phyloP scores from a whole-genome alignment of 2,329 filamentous ascomycete genomes.

The Shiraia sp. region DNA sequence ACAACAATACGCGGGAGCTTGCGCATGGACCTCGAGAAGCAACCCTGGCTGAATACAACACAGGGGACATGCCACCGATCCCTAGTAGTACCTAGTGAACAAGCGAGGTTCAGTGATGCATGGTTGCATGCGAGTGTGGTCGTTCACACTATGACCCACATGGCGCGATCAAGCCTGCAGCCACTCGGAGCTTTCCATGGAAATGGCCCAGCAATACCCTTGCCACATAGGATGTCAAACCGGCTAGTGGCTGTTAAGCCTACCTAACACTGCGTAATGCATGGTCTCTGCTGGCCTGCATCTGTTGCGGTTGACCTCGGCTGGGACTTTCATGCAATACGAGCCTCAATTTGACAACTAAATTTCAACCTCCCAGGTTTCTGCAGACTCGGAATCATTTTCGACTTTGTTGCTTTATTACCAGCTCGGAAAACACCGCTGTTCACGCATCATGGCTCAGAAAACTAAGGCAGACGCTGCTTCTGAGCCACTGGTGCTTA shows the following conservation, averaged over 20 bases:
- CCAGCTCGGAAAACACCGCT: constrained; percentile 1
- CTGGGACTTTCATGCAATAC: constrained; percentile 12
- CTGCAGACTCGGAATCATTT: constrained; percentile 1
- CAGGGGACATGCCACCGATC: constrained; percentile 24
- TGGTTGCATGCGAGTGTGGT: constrained; percentile 17
- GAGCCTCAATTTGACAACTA: constrained; percentile 8
- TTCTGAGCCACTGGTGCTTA: constrained; percentile 32
- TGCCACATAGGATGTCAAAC: constrained; percentile 3
- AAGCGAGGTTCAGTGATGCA: constrained; percentile 18
- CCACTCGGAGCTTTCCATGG: constrained; percentile 22
- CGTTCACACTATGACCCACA: constrained; percentile 25
- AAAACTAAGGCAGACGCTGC: constrained; percentile 14
- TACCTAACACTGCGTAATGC: constrained; percentile 31
- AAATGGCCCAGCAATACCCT: constrained; percentile 6
- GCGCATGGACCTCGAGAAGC: constrained; percentile 15
- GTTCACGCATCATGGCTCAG: constrained; percentile 22
- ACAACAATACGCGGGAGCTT: constrained; percentile 11
- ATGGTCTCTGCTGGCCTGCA: constrained; percentile 11
- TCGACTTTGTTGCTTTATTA: background rate
- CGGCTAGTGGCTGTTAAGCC: constrained; percentile 16
- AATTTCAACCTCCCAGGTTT: constrained; percentile 14
- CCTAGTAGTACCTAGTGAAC: constrained; percentile 14
- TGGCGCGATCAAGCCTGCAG: constrained; percentile 19
- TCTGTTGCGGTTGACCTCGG: constrained; percentile 31
- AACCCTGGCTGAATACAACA: constrained; percentile 9